A percentile compares a stretch with the other conserved stretches of the same genome.
phyloP scores from a whole-genome alignment of 2,329 filamentous ascomycete species.

The Teratosphaeria viscida region DNA sequence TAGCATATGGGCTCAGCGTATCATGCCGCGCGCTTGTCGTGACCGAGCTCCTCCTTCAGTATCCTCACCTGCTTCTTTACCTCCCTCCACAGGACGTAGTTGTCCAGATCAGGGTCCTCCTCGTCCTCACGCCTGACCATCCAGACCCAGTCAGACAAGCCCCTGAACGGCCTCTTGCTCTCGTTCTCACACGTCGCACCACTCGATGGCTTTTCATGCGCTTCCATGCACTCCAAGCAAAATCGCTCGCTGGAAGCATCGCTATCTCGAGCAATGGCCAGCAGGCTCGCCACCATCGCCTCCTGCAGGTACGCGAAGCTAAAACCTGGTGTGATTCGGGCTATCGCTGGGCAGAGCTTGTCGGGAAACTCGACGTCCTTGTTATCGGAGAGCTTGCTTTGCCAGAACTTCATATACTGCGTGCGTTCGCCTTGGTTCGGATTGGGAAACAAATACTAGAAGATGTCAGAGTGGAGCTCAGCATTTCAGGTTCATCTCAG shows the following conservation, averaged over 20 bases:
- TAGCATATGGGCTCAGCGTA: not conserved
- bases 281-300: constrained; percentile 53
- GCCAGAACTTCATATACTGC: constrained; percentile 55
- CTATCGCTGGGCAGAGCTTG: constrained; percentile 47
- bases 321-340: constrained; percentile 53
- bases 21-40: constrained; percentile 8
- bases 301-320: constrained; percentile 63
- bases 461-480: not conserved
- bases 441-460: constrained; percentile 48
- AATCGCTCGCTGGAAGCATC: constrained; percentile 27
- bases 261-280: constrained; percentile 44
- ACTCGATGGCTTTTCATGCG: constrained; percentile 9
- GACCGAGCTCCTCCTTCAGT: constrained; percentile 48
- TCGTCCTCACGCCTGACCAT: constrained; percentile 20
- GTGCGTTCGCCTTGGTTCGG: constrained; percentile 45
- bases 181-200: constrained; percentile 15
- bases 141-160: constrained; percentile 21
- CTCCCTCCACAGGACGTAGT: constrained; percentile 48
- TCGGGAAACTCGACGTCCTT: constrained; percentile 51
- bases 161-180: constrained; percentile 14
- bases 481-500: not conserved
- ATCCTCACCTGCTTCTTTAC: constrained; percentile 54
- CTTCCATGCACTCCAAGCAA: constrained; percentile 21
- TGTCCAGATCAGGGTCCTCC: constrained; percentile 36
- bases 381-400: constrained; percentile 43